Evolutionary conservation across 352 stramenopile genomes (phyloP).

Genomic region (Pythium pyrilobum): DNA sequence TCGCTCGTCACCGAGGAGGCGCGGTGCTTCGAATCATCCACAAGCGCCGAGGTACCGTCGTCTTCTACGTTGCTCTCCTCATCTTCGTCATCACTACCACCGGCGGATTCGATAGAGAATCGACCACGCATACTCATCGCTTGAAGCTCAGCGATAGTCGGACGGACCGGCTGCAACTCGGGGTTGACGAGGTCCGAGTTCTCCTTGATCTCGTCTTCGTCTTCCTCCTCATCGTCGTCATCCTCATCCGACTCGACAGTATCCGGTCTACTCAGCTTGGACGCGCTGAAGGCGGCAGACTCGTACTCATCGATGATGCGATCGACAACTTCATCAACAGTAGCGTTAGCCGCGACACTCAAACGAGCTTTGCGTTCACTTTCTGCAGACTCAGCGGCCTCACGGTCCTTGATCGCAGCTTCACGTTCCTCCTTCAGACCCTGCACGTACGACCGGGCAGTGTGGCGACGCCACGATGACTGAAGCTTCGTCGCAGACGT

Average conservation of each 20-base stretch:
- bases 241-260: constrained; percentile 8
- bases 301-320: constrained; percentile 15
- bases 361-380: not conserved
- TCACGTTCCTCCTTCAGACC: not conserved
- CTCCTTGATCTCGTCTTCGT: constrained; percentile 6
- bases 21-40: not conserved
- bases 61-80: constrained; percentile 11
- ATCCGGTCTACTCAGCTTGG: constrained; percentile 2
- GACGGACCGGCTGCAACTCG: constrained; percentile 7
- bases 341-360: constrained; percentile 3
- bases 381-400: not conserved
- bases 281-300: constrained; percentile 9
- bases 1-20: not conserved
- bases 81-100: constrained; percentile 33
- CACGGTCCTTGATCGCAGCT: not conserved
- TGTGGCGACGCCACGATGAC: too few species aligned
- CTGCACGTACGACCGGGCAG: not conserved
- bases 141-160: constrained; percentile 39
- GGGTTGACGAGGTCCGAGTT: constrained; percentile 2
- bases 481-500: not conserved
- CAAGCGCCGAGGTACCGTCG: not conserved
- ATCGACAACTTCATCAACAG: constrained; percentile 10
- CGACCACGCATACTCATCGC: constrained; percentile 39
- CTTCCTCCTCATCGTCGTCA: constrained; percentile 8
- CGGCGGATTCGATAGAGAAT: constrained; percentile 32